phyloP scores from a whole-genome alignment of 305 asterid genomes.

The Solanum hybrid region DNA sequence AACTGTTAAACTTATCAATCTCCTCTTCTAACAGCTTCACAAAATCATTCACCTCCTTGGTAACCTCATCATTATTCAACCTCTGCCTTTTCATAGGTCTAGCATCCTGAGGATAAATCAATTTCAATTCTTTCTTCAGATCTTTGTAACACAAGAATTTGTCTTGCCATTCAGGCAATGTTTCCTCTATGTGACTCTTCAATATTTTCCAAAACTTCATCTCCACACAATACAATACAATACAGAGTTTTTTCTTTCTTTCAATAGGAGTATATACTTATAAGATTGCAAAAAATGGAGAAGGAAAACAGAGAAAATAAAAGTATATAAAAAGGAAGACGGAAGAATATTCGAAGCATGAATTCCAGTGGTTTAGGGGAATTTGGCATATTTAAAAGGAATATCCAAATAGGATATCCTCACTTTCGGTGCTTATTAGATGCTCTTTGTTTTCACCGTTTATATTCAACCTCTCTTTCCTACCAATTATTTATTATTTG shows the following conservation, averaged over 20 bases:
- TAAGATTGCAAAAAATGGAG: not conserved
- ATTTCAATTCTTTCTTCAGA: constrained; percentile 56
- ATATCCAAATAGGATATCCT: not conserved
- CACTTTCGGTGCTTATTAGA: not conserved
- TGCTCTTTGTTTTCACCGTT: not conserved
- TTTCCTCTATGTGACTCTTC: constrained; percentile 44
- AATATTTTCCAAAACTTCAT: constrained; percentile 83
- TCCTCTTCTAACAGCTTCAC: constrained; percentile 49
- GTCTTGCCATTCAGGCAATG: constrained; percentile 70
- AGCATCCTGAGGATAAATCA: constrained; percentile 32
- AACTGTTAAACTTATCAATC: constrained; percentile 57
- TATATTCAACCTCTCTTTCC: not conserved
- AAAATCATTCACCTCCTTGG: constrained; percentile 44
- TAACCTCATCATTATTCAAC: constrained; percentile 11
- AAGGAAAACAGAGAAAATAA: not conserved
- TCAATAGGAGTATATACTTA: not conserved
- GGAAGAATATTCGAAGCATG: not conserved
- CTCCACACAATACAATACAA: too few species aligned
- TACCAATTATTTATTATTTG: not conserved
- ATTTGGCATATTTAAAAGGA: not conserved
- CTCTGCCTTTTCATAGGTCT: constrained; percentile 43
- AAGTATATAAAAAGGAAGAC: not conserved
- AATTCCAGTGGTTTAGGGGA: not conserved
- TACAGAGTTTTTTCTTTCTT: not conserved
- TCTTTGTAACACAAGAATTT: constrained; percentile 65